Conservation (phyloP, 345 rosid genomes). For the Melaleuca quinquenervia region DNA sequence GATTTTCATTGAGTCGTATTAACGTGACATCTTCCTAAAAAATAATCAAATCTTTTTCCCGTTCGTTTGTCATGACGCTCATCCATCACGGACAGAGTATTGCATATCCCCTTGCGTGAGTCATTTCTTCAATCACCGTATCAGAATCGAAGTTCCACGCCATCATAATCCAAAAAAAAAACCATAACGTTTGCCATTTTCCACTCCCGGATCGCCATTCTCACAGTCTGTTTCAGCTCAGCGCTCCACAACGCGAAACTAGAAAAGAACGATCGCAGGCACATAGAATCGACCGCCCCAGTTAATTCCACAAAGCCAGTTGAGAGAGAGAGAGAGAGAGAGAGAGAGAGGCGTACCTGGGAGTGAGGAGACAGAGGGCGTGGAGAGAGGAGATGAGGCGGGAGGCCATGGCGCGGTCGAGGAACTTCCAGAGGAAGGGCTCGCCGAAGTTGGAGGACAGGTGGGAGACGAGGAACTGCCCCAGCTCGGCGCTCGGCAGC, state of each 20-base stretch:
- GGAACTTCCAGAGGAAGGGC: slow-evolving; percentile 45
- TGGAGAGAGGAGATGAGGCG: slow-evolving; percentile 37
- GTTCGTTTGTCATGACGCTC: neutral
- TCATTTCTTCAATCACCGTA: neutral
- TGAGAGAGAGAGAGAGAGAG: neutral
- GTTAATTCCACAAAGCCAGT: neutral
- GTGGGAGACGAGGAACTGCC: slow-evolving; percentile 21
- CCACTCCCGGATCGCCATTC: neutral
- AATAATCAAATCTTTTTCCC: neutral
- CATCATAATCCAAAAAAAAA: neutral
- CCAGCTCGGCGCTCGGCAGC: slow-evolving; percentile 34
- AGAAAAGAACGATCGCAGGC: neutral
- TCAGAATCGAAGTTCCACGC: neutral
- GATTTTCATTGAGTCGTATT: neutral
- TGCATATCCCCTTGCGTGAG: neutral
- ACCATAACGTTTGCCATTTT: neutral
- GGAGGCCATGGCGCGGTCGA: slow-evolving; percentile 30
- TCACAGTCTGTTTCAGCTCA: neutral
- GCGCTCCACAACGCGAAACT: neutral
- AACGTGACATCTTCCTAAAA: neutral
- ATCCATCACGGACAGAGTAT: neutral
- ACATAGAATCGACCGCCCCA: neutral
- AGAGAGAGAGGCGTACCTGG: slow-evolving; percentile 5
- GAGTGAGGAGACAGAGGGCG: slow-evolving; percentile 39
- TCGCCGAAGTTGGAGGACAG: slow-evolving; percentile 37